Conservation (phyloP, 1,284 basidiomycete genomes). For the Boletellus sp. region DNA sequence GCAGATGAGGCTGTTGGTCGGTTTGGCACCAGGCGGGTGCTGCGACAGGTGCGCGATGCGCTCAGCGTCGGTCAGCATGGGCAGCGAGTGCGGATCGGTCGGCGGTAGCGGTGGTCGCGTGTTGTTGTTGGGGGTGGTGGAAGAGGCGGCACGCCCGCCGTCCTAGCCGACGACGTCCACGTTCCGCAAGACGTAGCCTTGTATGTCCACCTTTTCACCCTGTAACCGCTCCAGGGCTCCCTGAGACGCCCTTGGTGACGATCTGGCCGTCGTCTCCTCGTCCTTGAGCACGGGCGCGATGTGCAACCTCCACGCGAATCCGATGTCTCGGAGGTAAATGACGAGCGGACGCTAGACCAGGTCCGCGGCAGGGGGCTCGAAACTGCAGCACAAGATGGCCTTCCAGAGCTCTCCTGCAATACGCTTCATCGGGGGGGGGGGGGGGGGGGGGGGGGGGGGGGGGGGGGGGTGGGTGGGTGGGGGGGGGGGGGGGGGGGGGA, state of each 20-base stretch:
- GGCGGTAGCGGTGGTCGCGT: background rate
- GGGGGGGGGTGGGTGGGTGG: no score
- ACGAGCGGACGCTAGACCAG: no score
- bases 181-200: slow-evolving; percentile 12
- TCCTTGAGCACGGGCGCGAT: no score
- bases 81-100: slow-evolving; percentile 5
- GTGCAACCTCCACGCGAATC: background rate
- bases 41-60: no score
- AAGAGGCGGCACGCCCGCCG: background rate
- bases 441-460: no score
- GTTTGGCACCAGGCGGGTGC: no score
- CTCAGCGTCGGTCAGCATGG: slow-evolving; percentile 13
- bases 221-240: slow-evolving; percentile 17
- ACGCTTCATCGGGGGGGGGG: no score
- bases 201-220: slow-evolving; percentile 11
- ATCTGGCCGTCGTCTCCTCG: background rate
- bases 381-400: slow-evolving; percentile 24
- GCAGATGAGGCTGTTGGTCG: no score
- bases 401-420: slow-evolving; percentile 18
- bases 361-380: slow-evolving; percentile 17
- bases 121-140: background rate
- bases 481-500: no score
- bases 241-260: background rate
- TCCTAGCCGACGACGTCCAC: slow-evolving; percentile 10
- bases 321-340: slow-evolving; percentile 22